A percentile compares a stretch with the other conserved stretches of the same genome.
phyloP scores from a whole-genome alignment of 257 asterid species.

The Verbena officinalis region DNA sequence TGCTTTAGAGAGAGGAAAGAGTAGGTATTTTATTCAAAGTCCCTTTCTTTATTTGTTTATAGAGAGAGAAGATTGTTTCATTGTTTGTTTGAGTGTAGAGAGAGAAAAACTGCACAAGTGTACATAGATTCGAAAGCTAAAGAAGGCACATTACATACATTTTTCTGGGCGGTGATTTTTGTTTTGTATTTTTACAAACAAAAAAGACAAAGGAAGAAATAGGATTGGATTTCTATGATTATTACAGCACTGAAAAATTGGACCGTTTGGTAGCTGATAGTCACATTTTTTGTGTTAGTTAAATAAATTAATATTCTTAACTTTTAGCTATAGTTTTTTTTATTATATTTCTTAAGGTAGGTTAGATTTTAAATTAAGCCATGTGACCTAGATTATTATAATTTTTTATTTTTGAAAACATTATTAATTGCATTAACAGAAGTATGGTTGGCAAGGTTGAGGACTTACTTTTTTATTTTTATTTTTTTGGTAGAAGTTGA shows the following conservation, averaged over 20 bases:
- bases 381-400: neutral
- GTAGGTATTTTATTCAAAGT: conserved; percentile 18
- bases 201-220: neutral
- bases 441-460: conserved; percentile 10
- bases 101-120: conserved; percentile 28
- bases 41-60: conserved; percentile 4
- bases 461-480: no score
- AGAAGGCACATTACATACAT: no score
- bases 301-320: neutral
- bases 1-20: conserved; percentile 24
- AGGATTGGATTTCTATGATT: conserved; percentile 13
- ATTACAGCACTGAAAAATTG: conserved; percentile 21
- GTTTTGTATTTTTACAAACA: neutral
- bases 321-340: neutral
- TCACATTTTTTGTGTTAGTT: neutral
- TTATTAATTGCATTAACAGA: neutral
- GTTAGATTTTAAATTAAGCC: neutral
- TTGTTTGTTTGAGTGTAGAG: conserved; percentile 26
- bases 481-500: no score
- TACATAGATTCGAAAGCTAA: neutral
- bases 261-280: neutral
- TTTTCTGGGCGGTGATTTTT: no score
- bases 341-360: neutral
- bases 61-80: no score
- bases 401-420: neutral